Base-by-base conservation (phyloP, 495 filamentous ascomycete genomes). In the Penicillium goetzii region DNA sequence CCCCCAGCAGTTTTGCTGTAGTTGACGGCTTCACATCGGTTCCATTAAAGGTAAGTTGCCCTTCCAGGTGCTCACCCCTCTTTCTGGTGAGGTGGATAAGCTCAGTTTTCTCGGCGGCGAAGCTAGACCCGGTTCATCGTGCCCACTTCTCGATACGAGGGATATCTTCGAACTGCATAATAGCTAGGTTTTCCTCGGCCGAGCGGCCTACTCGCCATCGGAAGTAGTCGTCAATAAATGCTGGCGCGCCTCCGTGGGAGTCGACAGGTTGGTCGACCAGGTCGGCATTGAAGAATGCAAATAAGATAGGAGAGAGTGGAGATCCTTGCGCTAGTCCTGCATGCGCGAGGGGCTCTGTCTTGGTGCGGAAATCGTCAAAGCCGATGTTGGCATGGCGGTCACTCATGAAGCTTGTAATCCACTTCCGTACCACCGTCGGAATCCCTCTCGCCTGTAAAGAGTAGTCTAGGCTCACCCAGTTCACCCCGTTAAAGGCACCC, bases 401-500 rank as follows among this genome's bases (percentile, higher is more conserved):
- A n/a, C 53, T 66, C 53, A 72, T 70, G 41, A 74, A 74, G 55
- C 69, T 71, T 0, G 40, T 40, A 17, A 73, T 70, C 72, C 59
- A 76, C 33, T 58, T 56, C 50, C 71, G 34, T 0, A 56, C 61
- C 2, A 60, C 49, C 1, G 21, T 55, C 3, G 62, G 71, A 21
- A 76, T 74, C 2, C 69, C 26, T 52, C 40, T 72, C 8, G 63
- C 61, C 32, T 41, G 60, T 3, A 74, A 56, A 0, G 30, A 49
- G 23, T 36, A 8, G 32, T 72, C 65, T 3, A 76, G 72, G 59
- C 60, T 74, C 2, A 15, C 19, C 25, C 64, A 47, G 12, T 72
- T 74, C 0, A 76, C 70, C 7, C 70, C 64, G 34, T 73, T 73
- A 34, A 75, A 75, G 43, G 68, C 72, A 0, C 68, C 67, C 56